Evolutionary conservation across 257 asterid species (phyloP).

Genomic region (Forsythia suspensa): DNA sequence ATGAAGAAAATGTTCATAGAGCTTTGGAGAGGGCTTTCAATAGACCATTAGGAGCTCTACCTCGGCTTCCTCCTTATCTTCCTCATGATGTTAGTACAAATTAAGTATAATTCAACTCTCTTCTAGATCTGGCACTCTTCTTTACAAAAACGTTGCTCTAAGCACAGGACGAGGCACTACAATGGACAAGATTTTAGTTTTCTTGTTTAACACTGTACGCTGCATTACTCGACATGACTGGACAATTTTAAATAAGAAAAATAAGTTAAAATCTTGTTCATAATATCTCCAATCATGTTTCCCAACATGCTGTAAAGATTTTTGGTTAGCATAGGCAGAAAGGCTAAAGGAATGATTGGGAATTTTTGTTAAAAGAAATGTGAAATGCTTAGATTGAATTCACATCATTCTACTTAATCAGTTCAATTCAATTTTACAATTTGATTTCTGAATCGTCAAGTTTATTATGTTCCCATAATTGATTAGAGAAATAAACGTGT

Average conservation of each 20-base stretch:
- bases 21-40: conserved; percentile 82
- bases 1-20: conserved; percentile 87
- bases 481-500: not conserved
- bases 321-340: not conserved
- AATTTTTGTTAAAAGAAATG: not conserved
- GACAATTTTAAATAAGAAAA: not conserved
- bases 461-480: not conserved
- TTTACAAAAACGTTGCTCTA: not conserved
- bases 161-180: not conserved
- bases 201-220: not conserved
- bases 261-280: not conserved
- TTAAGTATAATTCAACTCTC: not conserved
- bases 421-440: not conserved
- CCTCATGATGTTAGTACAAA: conserved; percentile 64
- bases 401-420: not conserved
- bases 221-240: not conserved
- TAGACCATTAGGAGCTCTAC: conserved; percentile 84
- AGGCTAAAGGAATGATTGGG: not conserved
- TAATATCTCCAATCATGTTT: not conserved
- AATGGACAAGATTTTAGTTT: not conserved
- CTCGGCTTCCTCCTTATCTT: conserved; percentile 94
- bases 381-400: not conserved
- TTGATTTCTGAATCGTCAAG: not conserved
- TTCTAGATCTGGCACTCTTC: conserved; percentile 2
- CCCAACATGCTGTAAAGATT: not conserved